These are phyloP conservation scores for Strobilomyces confusus DNA, from an alignment of 768 basidiomycete genomes.

Conservation along the genomic window DNA sequence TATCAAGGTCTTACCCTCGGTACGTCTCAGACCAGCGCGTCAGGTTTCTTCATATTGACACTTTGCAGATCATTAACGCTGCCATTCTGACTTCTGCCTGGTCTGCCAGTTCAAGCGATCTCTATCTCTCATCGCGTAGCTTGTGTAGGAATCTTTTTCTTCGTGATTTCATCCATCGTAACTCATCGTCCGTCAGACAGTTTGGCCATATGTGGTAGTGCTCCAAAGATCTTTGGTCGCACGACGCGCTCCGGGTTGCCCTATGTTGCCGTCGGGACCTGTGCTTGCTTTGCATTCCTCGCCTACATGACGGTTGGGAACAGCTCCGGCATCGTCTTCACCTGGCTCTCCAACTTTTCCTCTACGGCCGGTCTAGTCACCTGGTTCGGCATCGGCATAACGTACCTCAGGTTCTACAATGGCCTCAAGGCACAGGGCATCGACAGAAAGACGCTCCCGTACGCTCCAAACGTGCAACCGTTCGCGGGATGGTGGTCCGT, in stretches of 20 bases:
- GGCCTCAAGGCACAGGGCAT: conserved; percentile 51
- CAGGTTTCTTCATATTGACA: not conserved
- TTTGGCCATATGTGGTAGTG: conserved; percentile 49
- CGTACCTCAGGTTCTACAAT: conserved; percentile 43
- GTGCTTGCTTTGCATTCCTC: conserved; percentile 32
- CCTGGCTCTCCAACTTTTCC: conserved; percentile 36
- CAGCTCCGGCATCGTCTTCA: conserved; percentile 38
- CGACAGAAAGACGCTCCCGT: conserved; percentile 45
- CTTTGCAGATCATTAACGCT: conserved; percentile 1
- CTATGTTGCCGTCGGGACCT: conserved; percentile 34
- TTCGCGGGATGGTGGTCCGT: conserved; percentile 38
- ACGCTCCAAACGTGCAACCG: conserved; percentile 37
- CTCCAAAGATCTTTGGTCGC: conserved; percentile 48
- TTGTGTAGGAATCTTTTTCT: not conserved
- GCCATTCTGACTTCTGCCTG: conserved; percentile 3
- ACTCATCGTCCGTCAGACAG: conserved; percentile 40
- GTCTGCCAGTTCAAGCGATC: conserved; percentile 5
- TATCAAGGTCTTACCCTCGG: not conserved
- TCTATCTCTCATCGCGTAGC: conserved; percentile 6
- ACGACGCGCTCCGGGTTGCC: conserved; percentile 42
- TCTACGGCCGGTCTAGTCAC: conserved; percentile 40
- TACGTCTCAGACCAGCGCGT: not conserved
- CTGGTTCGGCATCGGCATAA: conserved; percentile 43
- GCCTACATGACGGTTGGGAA: conserved; percentile 38
- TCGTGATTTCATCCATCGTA: no score